Base-by-base conservation (phyloP, 371 early-diverging fungal genomes). In the Mortierella sp. region DNA sequence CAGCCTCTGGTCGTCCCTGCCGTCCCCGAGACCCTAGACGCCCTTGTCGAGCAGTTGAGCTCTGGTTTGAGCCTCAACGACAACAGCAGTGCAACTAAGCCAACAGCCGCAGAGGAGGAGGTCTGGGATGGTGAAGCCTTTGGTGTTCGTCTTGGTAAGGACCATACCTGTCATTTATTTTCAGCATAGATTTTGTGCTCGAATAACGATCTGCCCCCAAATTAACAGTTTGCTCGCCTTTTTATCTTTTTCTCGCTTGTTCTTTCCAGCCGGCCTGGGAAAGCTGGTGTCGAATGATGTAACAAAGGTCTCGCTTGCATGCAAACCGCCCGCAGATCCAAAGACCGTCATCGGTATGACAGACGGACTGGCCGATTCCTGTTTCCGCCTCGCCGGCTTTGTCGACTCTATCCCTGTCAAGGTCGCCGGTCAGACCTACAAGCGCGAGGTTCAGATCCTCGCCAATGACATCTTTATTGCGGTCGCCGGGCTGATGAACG, bases 301-400 rank as follows among this genome's bases (percentile, higher is more conserved):
- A 16, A 83, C 84, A 37, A 78, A 79, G 45, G 64, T 70, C 22
- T 68, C 79, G 14, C 29, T 83, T n/a, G 84, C 84, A 4, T 83
- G 84, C 55, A 83, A 83, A 55, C 84, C 84, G 14, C 84, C 84
- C 3, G 84, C 84, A 40, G 84, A 83, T 22, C 43, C 79, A 40
- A 76, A 75, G 74, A 64, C 71, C 1, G 84, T 79, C 24, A 70
- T 83, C 37, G 79, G 71, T 13, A 83, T 83, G 84, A 63, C 76
- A 9, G 79, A 83, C 48, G 66, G 73, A 6, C 55, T 83, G 22
- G 84, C 73, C 24, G 84, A 83, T 55, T 73, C 84, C 4, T 74
- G 73, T 41, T 83, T 83, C 64, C 75, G 84, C 13, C 79, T 83
- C 31, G 84, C 84, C 16, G 84, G 84, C 5, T 83, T 79, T 50